Conservation (phyloP, 345 rosid species). For the Crucihimalaya himalaica region DNA sequence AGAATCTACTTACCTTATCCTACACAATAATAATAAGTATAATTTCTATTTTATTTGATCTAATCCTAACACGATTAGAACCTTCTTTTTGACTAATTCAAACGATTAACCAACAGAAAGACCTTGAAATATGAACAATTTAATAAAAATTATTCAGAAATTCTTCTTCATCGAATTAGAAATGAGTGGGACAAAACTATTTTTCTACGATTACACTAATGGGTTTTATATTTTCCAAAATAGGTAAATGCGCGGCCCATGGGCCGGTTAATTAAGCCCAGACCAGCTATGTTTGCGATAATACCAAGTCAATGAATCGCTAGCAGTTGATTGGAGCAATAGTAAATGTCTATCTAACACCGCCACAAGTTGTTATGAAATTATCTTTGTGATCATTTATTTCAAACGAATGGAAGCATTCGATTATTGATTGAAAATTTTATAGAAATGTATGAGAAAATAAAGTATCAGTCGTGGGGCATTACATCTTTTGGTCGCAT, state of each 20-base stretch:
- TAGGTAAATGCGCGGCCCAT: neutral
- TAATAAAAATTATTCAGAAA: no score
- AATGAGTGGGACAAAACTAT: no score
- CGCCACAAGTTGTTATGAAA: neutral
- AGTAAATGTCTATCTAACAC: neutral
- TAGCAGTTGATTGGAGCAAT: neutral
- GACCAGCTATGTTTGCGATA: neutral
- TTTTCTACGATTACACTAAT: neutral
- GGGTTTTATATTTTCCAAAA: neutral
- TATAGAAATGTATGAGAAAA: neutral
- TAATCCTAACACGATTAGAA: no score
- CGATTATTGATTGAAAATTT: constrained; percentile 8
- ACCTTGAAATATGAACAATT: no score
- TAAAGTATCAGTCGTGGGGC: constrained; percentile 29
- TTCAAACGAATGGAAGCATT: neutral
- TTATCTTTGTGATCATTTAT: neutral
- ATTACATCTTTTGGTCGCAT: constrained; percentile 33
- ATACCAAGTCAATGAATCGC: neutral
- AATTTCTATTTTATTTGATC: no score
- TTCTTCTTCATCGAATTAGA: no score
- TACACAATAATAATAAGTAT: no score
- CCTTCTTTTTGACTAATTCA: no score
- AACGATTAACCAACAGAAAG: no score
- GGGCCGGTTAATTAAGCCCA: constrained; percentile 5
- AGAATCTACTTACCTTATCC: no score